These are phyloP conservation scores for Candida railenensis DNA, from an alignment of 805 yeast genomes.

Conservation along the genomic window DNA sequence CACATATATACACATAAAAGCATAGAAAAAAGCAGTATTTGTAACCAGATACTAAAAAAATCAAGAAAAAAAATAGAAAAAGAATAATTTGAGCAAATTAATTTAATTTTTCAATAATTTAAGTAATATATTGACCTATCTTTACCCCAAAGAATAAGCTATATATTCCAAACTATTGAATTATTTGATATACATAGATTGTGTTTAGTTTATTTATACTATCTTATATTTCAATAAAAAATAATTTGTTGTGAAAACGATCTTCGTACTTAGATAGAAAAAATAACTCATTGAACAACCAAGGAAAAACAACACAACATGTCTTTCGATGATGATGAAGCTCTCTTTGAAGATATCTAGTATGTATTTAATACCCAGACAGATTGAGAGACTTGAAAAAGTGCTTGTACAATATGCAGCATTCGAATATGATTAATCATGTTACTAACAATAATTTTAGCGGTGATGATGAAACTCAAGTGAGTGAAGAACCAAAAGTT, in stretches of 20 bases:
- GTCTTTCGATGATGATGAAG: slow-evolving; percentile 82
- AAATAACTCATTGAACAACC: background rate
- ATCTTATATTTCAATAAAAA: slow-evolving; percentile 20
- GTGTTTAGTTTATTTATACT: slow-evolving; percentile 20
- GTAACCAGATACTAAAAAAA: background rate
- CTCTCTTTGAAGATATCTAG: slow-evolving; percentile 90
- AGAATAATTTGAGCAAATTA: background rate
- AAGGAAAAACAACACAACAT: slow-evolving; percentile 10
- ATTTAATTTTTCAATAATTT: background rate
- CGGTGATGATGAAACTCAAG: slow-evolving; percentile 26
- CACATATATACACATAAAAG: background rate
- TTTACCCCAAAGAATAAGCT: background rate
- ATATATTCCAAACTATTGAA: background rate
- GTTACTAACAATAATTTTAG: slow-evolving; percentile 4
- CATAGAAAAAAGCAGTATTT: background rate
- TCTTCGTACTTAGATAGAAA: slow-evolving; percentile 8
- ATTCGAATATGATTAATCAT: slow-evolving; percentile 51
- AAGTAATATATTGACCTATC: background rate
- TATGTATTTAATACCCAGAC: slow-evolving; percentile 25
- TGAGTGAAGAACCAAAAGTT: slow-evolving; percentile 12
- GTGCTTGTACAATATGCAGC: slow-evolving; percentile 29
- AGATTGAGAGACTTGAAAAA: too few relatives aligned
- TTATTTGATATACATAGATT: slow-evolving; percentile 12
- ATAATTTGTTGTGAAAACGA: slow-evolving; percentile 8
- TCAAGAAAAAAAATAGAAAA: background rate